phyloP scores from a whole-genome alignment of 352 stramenopile genomes.

The Phytopythium oedochilum region DNA sequence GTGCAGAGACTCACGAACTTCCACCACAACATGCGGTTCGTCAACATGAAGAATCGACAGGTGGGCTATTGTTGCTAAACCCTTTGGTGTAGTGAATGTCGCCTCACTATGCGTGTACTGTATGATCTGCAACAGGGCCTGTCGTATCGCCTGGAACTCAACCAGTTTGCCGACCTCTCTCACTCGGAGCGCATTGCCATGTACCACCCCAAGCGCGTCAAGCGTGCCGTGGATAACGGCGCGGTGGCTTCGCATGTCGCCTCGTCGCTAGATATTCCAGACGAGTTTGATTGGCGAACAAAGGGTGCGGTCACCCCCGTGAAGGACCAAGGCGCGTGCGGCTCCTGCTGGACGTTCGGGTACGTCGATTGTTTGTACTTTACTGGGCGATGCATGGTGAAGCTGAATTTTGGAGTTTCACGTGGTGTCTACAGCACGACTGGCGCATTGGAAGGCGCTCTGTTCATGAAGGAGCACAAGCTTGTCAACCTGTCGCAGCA shows the following conservation, averaged over 20 bases:
- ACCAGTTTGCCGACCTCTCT: constrained; percentile 80
- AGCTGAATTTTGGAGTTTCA: constrained; percentile 8
- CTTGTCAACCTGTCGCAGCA: constrained; percentile 86
- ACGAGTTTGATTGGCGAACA: constrained; percentile 85
- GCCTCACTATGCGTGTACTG: not conserved
- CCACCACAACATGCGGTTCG: constrained; percentile 81
- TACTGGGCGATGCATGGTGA: not conserved
- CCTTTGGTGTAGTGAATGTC: not conserved
- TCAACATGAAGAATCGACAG: constrained; percentile 84
- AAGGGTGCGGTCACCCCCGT: constrained; percentile 86
- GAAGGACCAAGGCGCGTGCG: constrained; percentile 90
- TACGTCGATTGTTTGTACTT: constrained; percentile 10
- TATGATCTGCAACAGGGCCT: constrained; percentile 31
- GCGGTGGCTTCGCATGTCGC: constrained; percentile 38
- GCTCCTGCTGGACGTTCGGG: constrained; percentile 92
- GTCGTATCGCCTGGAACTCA: constrained; percentile 73
- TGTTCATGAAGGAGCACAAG: constrained; percentile 69
- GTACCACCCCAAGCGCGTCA: constrained; percentile 33
- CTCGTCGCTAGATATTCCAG: constrained; percentile 31
- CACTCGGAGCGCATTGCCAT: constrained; percentile 58
- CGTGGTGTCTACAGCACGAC: constrained; percentile 48
- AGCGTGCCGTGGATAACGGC: constrained; percentile 60
- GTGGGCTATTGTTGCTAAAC: constrained; percentile 12
- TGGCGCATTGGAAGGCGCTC: constrained; percentile 66
- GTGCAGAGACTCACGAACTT: constrained; percentile 57